phyloP scores from a whole-genome alignment of 2,329 filamentous ascomycete species.

The Aspergillus ochraceus region DNA sequence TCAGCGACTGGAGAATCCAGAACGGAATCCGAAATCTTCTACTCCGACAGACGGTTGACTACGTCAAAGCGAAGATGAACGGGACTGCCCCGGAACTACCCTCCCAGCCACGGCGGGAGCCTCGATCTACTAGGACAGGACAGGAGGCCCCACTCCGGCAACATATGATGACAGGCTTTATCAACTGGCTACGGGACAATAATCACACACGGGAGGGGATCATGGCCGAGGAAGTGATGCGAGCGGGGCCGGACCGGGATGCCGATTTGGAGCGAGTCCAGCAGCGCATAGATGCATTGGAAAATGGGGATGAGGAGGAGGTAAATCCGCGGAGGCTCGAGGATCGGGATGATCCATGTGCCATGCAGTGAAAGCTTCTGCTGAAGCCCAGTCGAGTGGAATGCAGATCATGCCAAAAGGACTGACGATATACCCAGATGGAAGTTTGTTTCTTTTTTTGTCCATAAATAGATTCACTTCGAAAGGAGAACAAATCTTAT shows the following conservation, averaged over 20 bases:
- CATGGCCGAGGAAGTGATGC: neutral
- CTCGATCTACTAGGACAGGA: neutral
- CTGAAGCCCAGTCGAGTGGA: too few relatives aligned
- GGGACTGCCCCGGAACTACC: neutral
- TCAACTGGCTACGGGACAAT: neutral
- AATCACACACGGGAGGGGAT: neutral
- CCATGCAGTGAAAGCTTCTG: neutral
- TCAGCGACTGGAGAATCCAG: constrained; percentile 11
- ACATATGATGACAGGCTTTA: neutral
- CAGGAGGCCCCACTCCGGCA: neutral
- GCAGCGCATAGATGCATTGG: neutral
- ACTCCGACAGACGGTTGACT: constrained; percentile 8
- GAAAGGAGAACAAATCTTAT: too few relatives aligned
- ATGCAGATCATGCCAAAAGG: too few relatives aligned
- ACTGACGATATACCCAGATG: too few relatives aligned
- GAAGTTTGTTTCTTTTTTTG: too few relatives aligned
- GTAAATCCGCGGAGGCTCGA: neutral
- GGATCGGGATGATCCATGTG: neutral
- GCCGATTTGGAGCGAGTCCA: neutral
- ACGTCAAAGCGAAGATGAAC: constrained; percentile 3
- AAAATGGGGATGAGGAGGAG: neutral
- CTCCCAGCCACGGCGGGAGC: neutral
- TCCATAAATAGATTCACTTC: too few relatives aligned
- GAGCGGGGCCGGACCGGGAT: neutral
- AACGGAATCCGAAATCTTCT: constrained; percentile 7